Conservation (phyloP, 2,329 filamentous ascomycete species). For the Cyanodermella asteris region DNA sequence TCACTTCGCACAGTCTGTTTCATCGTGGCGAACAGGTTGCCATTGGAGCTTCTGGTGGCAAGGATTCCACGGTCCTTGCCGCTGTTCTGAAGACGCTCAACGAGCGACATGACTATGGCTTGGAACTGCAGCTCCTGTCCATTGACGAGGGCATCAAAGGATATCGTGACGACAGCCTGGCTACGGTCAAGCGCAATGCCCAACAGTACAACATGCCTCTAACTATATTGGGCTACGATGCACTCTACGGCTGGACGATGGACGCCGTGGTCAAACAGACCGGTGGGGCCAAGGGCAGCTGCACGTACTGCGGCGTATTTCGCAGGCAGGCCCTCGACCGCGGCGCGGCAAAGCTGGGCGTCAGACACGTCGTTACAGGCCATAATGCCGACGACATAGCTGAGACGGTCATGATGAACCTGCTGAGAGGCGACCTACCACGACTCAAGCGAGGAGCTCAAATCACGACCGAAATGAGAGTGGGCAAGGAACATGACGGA, state of each 20-base stretch:
- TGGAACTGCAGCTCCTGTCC: constrained; percentile 69
- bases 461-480: constrained; percentile 68
- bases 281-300: constrained; percentile 96
- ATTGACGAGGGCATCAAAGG: constrained; percentile 96
- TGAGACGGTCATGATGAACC: constrained; percentile 94
- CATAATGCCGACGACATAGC: constrained; percentile 96
- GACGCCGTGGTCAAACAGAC: constrained; percentile 92
- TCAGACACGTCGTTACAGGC: constrained; percentile 85
- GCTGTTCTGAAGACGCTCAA: constrained; percentile 90
- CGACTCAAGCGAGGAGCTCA: constrained; percentile 72
- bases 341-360: constrained; percentile 66
- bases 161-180: constrained; percentile 84
- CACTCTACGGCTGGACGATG: constrained; percentile 98
- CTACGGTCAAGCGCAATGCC: constrained; percentile 90
- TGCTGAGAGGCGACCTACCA: constrained; percentile 73
- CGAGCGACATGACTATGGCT: constrained; percentile 64
- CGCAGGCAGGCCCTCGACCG: constrained; percentile 81
- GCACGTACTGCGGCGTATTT: constrained; percentile 96
- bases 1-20: constrained; percentile 63
- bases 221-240: constrained; percentile 77
- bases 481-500: too few relatives aligned
- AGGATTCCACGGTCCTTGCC: constrained; percentile 89
- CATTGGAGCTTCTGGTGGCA: constrained; percentile 89
- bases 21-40: constrained; percentile 64
- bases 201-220: constrained; percentile 77